Conservation (phyloP, 805 yeast genomes). For the Suhomyces canberraensis region DNA sequence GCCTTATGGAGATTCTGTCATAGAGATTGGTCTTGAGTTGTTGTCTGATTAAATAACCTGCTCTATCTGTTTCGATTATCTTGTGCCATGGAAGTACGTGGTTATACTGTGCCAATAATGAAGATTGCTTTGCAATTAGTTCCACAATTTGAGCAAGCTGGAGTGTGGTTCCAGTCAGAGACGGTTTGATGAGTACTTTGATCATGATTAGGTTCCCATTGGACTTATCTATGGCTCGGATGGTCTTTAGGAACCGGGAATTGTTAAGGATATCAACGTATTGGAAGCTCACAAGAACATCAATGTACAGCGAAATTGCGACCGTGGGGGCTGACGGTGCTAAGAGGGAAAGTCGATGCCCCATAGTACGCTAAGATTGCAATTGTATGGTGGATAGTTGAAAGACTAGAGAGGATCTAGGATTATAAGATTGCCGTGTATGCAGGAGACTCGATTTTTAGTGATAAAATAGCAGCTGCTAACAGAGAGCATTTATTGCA, state of each 20-base stretch:
- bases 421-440: neutral
- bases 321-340: conserved; percentile 92
- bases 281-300: conserved; percentile 71
- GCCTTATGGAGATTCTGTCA: conserved; percentile 82
- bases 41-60: conserved; percentile 87
- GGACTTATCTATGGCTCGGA: conserved; percentile 65
- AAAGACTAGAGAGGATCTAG: neutral
- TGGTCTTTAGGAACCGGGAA: conserved; percentile 81
- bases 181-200: conserved; percentile 80
- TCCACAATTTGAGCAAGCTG: conserved; percentile 25
- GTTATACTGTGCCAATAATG: conserved; percentile 44
- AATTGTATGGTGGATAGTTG: neutral
- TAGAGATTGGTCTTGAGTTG: conserved; percentile 75
- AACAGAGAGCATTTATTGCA: too few relatives aligned
- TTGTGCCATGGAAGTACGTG: conserved; percentile 70
- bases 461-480: neutral
- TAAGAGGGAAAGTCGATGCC: conserved; percentile 77
- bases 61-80: conserved; percentile 83
- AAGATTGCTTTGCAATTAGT: conserved; percentile 32
- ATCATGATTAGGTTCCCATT: conserved; percentile 68
- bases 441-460: neutral
- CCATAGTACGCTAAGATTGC: conserved; percentile 70
- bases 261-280: conserved; percentile 74
- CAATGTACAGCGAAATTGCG: conserved; percentile 85
- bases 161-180: conserved; percentile 21